These are phyloP conservation scores for Trichosporon ovoides DNA, from an alignment of 1,284 basidiomycete genomes.

Conservation along the genomic window DNA sequence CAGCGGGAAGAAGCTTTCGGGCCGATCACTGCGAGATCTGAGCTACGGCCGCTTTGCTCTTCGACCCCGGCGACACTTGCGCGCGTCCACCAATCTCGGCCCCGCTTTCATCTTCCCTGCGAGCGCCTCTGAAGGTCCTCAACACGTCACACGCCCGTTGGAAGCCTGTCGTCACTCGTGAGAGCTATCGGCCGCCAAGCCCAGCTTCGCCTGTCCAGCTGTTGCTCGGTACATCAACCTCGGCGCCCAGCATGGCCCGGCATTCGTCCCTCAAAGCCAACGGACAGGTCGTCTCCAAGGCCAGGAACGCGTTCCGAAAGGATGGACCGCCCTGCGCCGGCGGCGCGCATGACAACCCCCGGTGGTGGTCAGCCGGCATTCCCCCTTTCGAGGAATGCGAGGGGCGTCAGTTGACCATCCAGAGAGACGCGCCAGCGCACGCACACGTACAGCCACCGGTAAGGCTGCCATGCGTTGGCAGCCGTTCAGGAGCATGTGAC, in stretches of 20 bases:
- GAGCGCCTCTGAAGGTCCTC: too few species aligned
- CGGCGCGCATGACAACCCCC: neutral
- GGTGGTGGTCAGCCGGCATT: neutral
- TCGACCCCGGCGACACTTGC: too few species aligned
- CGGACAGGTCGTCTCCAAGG: slow-evolving; percentile 1
- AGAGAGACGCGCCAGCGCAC: neutral
- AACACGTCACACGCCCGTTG: too few species aligned
- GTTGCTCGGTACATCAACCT: too few species aligned
- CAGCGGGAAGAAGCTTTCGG: too few species aligned
- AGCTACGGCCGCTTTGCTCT: too few species aligned
- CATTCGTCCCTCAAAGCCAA: neutral
- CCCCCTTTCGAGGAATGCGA: neutral
- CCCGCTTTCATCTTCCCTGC: too few species aligned
- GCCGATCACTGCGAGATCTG: too few species aligned
- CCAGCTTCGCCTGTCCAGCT: too few species aligned
- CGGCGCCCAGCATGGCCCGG: neutral
- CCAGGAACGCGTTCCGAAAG: neutral
- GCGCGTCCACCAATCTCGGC: too few species aligned
- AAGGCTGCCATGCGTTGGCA: neutral
- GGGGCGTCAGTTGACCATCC: neutral
- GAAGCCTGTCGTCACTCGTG: too few species aligned
- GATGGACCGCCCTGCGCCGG: neutral
- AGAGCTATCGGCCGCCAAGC: too few species aligned
- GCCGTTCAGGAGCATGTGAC: slow-evolving; percentile 3
- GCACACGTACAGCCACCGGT: neutral